Conservation (phyloP, 116 monocot genomes). For the Phalaenopsis hybrid region DNA sequence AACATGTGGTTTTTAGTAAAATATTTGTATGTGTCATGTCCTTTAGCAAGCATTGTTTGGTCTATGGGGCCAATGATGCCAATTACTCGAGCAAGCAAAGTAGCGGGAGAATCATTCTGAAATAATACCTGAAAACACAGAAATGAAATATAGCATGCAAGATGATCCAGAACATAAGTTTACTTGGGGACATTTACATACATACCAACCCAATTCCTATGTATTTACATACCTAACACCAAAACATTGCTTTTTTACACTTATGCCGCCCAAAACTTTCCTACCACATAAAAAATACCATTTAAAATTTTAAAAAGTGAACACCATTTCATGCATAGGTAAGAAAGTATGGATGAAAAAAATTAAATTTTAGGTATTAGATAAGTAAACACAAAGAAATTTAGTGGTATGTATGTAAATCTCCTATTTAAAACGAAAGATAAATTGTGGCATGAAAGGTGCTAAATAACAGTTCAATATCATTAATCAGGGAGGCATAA, state of each 20-base stretch:
- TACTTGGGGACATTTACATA: neutral
- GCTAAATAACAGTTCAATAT: neutral
- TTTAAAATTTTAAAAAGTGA: too few species aligned
- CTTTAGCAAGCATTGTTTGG: conserved; percentile 85
- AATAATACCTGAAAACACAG: conserved; percentile 61
- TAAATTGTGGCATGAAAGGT: neutral
- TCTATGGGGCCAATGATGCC: conserved; percentile 88
- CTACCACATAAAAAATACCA: too few species aligned
- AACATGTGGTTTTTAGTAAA: conserved; percentile 94
- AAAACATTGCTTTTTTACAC: too few species aligned
- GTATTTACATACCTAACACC: too few species aligned
- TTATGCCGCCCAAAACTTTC: too few species aligned
- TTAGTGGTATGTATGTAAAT: too few species aligned
- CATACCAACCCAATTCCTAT: too few species aligned
- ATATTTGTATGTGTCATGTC: conserved; percentile 87
- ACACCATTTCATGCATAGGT: too few species aligned
- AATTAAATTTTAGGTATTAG: too few species aligned
- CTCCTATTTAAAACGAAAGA: neutral
- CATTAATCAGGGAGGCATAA: neutral
- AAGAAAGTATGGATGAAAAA: too few species aligned
- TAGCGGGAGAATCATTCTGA: conserved; percentile 99
- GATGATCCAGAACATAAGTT: neutral
- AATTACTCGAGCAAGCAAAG: conserved; percentile 80
- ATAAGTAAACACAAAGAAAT: too few species aligned
- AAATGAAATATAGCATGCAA: neutral